These are phyloP conservation scores for Tetradesmus obliquus DNA, from an alignment of 139 green algal genomes.

Conservation along the genomic window DNA sequence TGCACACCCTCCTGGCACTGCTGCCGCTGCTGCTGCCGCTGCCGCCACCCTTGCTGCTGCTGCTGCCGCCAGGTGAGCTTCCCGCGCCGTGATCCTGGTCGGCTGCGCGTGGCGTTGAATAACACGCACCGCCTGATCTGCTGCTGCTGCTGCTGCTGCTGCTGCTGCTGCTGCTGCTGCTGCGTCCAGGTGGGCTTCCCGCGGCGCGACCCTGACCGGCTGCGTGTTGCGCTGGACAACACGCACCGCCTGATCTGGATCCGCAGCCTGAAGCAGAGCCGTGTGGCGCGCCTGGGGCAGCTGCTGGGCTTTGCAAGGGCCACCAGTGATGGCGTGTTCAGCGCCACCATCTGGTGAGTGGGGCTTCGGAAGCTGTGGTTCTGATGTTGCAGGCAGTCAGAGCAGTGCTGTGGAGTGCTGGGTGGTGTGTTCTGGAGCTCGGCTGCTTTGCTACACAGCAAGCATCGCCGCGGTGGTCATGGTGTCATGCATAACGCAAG, in stretches of 20 bases:
- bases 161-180: background rate
- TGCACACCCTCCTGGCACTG: background rate
- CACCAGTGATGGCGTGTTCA: constrained; percentile 84
- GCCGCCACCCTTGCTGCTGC: background rate
- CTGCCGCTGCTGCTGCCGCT: background rate
- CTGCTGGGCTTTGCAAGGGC: constrained; percentile 88
- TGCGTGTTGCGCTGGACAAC: constrained; percentile 79
- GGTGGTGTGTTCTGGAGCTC: too few relatives aligned
- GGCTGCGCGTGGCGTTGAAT: constrained; percentile 76
- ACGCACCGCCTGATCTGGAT: constrained; percentile 76
- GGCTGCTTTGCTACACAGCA: too few relatives aligned
- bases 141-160: background rate
- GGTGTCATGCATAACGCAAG: too few relatives aligned
- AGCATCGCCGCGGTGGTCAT: too few relatives aligned
- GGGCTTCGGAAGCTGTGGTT: too few relatives aligned
- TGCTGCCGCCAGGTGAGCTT: constrained; percentile 80
- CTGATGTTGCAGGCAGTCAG: too few relatives aligned
- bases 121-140: constrained; percentile 75
- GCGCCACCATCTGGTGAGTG: constrained; percentile 79
- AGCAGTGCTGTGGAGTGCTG: too few relatives aligned
- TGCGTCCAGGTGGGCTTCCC: constrained; percentile 85
- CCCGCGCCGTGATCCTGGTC: constrained; percentile 75
- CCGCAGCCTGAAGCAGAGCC: constrained; percentile 57
- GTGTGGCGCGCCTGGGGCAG: constrained; percentile 61
- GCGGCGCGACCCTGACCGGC: constrained; percentile 71